Base-by-base conservation (phyloP, 148 eudicot species). In the Talinum fruticosum region DNA sequence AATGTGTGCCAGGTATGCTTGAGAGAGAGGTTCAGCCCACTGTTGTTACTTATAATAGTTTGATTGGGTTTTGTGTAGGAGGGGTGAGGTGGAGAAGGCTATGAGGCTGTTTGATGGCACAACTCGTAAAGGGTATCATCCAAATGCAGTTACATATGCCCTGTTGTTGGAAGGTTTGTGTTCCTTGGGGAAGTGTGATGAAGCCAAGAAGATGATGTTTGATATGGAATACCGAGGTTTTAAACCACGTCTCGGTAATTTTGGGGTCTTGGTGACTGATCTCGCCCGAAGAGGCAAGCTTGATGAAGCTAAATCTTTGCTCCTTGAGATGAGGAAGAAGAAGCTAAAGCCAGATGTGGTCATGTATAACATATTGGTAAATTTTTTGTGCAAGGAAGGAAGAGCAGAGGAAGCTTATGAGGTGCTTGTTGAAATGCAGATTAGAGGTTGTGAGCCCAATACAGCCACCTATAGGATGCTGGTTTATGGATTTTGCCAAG, bases 171-270 rank as follows among this genome's bases (percentile, higher is more conserved):
- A 87, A 79, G 99, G 97, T 37, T 82, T 90, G 77, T 96, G 99
- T 83, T 79, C 80, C n/a, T 64, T 83, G 36, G 90, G 91, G 73
- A 88, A 84, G 84, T 84, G 76, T 76, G 76, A 84, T 37, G 97
- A 93, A 76, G 97, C 99, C 0, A 89, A 89, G 87, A 95, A 93
- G 82, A 49, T 93, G 87, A 91, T 96, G 97, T 93, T 96, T 84
- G 97, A 93, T 82, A 96, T 93, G 99, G 97, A 93, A 82, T 93
- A 93, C 67, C 86, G 82, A 73, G 97, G 93, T 36, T 93, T 97
- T 78, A 93, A 91, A 76, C 78, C 87, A 12, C 69, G 81, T 41
- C 67, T 84, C 30, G 79, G 83, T 2, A 96, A 96, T 82, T 95
- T 87, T 15, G 94, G 97, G 69, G 94, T 93, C 86, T 79, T 95